These are phyloP conservation scores for Lupinus albus DNA, from an alignment of 306 rosid species.

Conservation along the genomic window DNA sequence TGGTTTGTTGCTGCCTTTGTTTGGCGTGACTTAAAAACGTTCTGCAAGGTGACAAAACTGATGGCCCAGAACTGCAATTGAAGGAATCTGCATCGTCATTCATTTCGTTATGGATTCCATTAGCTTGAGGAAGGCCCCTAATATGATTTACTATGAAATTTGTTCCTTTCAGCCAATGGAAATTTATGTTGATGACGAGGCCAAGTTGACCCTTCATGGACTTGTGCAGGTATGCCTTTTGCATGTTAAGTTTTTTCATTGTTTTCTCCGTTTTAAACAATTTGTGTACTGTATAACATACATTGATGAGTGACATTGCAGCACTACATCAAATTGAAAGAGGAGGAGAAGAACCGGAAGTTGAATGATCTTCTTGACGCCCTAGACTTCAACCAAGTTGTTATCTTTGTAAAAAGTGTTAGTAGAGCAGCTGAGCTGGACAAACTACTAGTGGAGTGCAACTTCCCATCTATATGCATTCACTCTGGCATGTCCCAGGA, in stretches of 20 bases:
- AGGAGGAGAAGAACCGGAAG: slow-evolving; percentile 94
- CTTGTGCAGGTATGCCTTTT: slow-evolving; percentile 78
- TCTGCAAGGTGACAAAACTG: slow-evolving; percentile 68
- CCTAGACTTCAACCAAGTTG: slow-evolving; percentile 94
- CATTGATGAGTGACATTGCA: slow-evolving; percentile 43
- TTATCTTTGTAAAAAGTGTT: slow-evolving; percentile 95
- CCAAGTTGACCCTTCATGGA: slow-evolving; percentile 96
- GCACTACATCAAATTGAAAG: slow-evolving; percentile 99
- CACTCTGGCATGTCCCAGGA: slow-evolving; percentile 99
- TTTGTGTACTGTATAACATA: slow-evolving; percentile 26
- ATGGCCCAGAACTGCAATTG: slow-evolving; percentile 71
- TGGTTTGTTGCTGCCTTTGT: slow-evolving; percentile 46
- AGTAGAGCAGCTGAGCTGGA: slow-evolving; percentile 97
- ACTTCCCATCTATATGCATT: slow-evolving; percentile 96
- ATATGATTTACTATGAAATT: slow-evolving; percentile 84
- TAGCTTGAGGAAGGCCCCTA: slow-evolving; percentile 88
- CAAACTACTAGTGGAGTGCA: slow-evolving; percentile 93
- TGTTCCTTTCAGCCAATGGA: slow-evolving; percentile 99
- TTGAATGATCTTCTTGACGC: slow-evolving; percentile 98
- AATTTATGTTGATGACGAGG: slow-evolving; percentile 98
- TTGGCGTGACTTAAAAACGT: slow-evolving; percentile 51
- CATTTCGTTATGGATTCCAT: slow-evolving; percentile 89
- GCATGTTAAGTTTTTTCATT: background rate
- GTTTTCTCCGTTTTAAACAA: slow-evolving; percentile 6
- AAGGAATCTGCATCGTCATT: slow-evolving; percentile 78